Base-by-base conservation (phyloP, 768 basidiomycete genomes). In the Russula brevipes region DNA sequence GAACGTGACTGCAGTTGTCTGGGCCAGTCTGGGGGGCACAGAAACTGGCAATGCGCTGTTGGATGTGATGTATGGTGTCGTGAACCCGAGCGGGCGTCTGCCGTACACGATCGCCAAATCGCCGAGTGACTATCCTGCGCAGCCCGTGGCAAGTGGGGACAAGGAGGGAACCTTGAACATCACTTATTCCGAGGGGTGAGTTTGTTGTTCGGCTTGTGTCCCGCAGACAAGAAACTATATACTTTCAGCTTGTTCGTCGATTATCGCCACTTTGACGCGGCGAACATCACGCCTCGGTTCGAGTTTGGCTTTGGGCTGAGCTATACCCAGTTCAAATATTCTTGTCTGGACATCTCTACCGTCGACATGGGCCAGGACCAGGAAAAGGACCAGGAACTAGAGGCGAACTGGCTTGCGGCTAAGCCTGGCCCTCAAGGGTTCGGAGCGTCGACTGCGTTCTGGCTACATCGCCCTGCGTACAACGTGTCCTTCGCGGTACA, bases 281-380 rank as follows among this genome's bases (percentile, higher is more conserved):
- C 82, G 73, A 82, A 86, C 65, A 90, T 92, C 65, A 79, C 79
- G 0, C 91, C 91, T 3, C 88, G 89, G 39, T 93, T 85, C 69
- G 90, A 91, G 70, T 98, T 98, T 72, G 94, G 94, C 5, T 95
- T 86, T 71, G 94, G 94, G 0, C 72, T 95, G 70, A 89, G 86
- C 60, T 98, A 97, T 76, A 88, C 94, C 45, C 81, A 75, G 2
- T 98, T 95, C 73, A 73, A 81, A 36, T 95, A 92, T 72, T 83
- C 79, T 46, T 75, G 81, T 38, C 75, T 94, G 11, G 66, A 77
- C 2, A 74, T 90, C 39, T 71, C 70, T 16, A 75, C 77, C 60
- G 72, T 88, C 5, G 11, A 2, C 1, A 47, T 54, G 3, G 57
- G 70, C 7, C 60, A 54, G 3, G 57, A 70, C 7, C 60, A 67